phyloP scores from a whole-genome alignment of 495 filamentous ascomycete species.

The Trichoderma orchidacearum region DNA sequence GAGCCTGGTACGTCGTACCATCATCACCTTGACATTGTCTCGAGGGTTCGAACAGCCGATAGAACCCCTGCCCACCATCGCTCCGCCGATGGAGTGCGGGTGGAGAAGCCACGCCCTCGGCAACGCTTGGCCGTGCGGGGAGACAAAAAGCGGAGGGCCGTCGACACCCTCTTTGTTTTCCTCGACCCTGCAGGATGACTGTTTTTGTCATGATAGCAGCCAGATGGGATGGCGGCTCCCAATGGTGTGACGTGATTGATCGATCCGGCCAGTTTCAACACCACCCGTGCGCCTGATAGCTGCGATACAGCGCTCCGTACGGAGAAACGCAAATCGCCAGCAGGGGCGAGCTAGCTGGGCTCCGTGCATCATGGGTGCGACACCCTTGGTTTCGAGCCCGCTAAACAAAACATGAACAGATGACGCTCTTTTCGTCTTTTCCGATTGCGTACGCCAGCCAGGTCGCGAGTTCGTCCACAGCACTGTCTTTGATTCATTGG shows the following conservation, averaged over 20 bases:
- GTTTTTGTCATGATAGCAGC: not conserved
- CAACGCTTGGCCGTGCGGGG: not conserved
- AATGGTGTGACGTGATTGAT: not conserved
- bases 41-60: constrained; percentile 1
- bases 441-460: too few species aligned
- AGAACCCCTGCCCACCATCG: not conserved
- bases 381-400: too few species aligned
- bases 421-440: too few species aligned
- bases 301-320: not conserved
- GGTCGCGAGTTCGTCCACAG: too few species aligned
- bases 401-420: too few species aligned
- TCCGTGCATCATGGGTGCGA: too few species aligned
- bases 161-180: not conserved
- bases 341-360: too few species aligned
- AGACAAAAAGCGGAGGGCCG: not conserved
- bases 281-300: too few species aligned
- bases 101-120: not conserved
- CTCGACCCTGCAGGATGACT: not conserved
- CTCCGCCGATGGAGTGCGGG: not conserved
- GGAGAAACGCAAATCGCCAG: not conserved
- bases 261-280: not conserved
- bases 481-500: too few species aligned
- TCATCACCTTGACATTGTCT: too few species aligned
- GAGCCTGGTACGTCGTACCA: too few species aligned
- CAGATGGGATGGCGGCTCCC: not conserved